Evolutionary conservation across 139 green algal genomes (phyloP), one percentile per base, ranked within the genome.

Genomic region (Marvania coccoides): DNA sequence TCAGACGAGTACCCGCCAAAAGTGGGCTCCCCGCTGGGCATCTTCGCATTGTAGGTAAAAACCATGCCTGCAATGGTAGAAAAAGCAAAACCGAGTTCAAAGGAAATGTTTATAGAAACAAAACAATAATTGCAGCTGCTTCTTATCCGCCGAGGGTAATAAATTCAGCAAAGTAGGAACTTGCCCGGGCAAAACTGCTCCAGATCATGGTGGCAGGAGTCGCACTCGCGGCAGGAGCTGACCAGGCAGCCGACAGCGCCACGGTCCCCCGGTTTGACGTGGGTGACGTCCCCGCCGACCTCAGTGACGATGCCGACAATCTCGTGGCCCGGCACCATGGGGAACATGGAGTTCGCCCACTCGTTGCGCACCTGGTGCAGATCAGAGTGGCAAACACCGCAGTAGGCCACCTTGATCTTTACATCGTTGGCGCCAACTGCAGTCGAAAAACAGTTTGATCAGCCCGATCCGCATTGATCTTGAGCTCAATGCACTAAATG

Each of bases 301-400:
- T 91, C 77, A 0, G 72, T 84, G 19, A 96, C 85, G 15, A 95
- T 82, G 53, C 89, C 89, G 12, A 87, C 78, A 48, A 96, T 91
- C 78, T 95, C 88, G 58, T 95, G 88, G 8, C 84, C 83, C 47
- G 54, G 80, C 24, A 73, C 64, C 58, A 78, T 76, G 38, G 69
- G 63, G n/a, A 53, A 80, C 1, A 19, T 70, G 37, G 19, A 34
- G 26, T 67, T 67, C 26, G 62, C 71, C 86, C 86, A 91, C 64
- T 90, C 85, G 35, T 72, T 66, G n/a, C 77, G 81, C 56, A 81
- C 75, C 45, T 83, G 75, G 73, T 96, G 88, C 33, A 92, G 61
- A 74, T 96, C 89, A 14, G 58, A 78, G 73, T 95, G 89, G 83
- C 89, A 95, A 61, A 95, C 88, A 45, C 47, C 69, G 68, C 73